Evolutionary conservation across 805 yeast genomes (phyloP).

Genomic region (Saturnispora gosingensis): DNA sequence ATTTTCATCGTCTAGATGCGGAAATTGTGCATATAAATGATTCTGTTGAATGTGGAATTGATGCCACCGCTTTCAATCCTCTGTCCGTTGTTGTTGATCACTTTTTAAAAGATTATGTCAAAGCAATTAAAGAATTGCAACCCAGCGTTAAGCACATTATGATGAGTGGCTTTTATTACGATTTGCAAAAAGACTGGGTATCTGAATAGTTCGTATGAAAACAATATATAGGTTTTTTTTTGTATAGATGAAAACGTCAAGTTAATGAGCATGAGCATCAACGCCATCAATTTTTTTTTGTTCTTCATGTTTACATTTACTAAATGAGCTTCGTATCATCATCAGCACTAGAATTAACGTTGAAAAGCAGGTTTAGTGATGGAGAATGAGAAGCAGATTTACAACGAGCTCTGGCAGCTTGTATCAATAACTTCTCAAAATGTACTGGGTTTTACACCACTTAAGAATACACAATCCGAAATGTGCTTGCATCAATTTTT

Average conservation of each 20-base stretch:
- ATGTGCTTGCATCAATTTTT: neutral
- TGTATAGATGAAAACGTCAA: neutral
- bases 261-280: neutral
- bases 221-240: neutral
- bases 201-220: neutral
- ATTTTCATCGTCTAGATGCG: slow-evolving; percentile 35
- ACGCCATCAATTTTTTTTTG: neutral
- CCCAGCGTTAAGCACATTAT: neutral
- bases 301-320: neutral
- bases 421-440: neutral
- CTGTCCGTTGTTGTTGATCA: slow-evolving; percentile 36
- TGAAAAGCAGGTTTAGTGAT: neutral
- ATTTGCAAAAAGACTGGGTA: neutral
- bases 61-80: slow-evolving; percentile 34
- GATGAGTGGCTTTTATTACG: slow-evolving; percentile 4
- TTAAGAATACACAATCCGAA: neutral
- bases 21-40: slow-evolving; percentile 29
- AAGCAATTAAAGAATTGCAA: slow-evolving; percentile 3
- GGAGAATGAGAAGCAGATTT: neutral
- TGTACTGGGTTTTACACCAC: neutral
- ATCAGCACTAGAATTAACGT: neutral
- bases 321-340: neutral
- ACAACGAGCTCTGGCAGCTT: slow-evolving; percentile 1
- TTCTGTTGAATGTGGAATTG: slow-evolving; percentile 31
- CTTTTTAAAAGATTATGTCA: slow-evolving; percentile 36